Evolutionary conservation across 257 asterid species (phyloP).

Genomic region (Solanum dulcamara): DNA sequence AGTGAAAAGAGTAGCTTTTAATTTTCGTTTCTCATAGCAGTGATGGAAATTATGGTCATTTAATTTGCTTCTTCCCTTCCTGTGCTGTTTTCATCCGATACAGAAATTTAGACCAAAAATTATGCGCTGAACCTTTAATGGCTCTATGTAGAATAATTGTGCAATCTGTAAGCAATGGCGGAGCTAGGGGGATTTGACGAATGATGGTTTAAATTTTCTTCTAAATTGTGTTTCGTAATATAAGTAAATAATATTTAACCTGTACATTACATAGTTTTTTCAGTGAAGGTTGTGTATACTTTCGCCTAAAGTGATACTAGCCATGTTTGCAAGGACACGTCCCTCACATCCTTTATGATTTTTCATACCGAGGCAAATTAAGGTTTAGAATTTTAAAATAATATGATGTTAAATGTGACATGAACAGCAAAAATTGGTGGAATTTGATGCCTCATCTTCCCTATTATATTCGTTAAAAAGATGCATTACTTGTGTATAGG

Average conservation of each 20-base stretch:
- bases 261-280: no score
- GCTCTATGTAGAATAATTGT: not conserved
- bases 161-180: not conserved
- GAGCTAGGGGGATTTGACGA: no score
- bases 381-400: no score
- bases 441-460: not conserved
- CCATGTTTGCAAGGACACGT: not conserved
- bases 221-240: no score
- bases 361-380: no score
- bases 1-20: not conserved
- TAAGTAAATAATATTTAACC: no score
- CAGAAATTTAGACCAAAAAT: not conserved
- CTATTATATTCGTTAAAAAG: not conserved
- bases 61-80: not conserved
- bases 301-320: not conserved
- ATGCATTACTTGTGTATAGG: not conserved
- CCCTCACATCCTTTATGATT: not conserved
- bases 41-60: not conserved
- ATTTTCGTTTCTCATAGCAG: not conserved
- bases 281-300: no score
- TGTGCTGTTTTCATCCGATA: not conserved
- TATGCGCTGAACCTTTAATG: not conserved
- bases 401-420: not conserved
- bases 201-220: not conserved
- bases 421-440: not conserved